These are phyloP conservation scores for Agrocybe praecox DNA, from an alignment of 768 basidiomycete species.

Conservation along the genomic window DNA sequence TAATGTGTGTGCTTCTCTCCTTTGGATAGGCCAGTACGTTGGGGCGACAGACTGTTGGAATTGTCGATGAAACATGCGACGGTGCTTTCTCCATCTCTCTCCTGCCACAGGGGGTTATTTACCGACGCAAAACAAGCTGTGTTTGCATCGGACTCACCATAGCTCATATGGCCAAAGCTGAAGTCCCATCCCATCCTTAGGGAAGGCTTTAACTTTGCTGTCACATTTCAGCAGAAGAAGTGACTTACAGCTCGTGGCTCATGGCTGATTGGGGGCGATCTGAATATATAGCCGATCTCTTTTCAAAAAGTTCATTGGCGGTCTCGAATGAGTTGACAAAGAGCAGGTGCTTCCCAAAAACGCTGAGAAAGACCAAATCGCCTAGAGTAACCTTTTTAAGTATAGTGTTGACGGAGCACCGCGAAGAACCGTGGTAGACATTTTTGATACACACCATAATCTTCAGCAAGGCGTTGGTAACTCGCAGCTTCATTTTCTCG, in stretches of 20 bases:
- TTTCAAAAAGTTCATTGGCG: constrained; percentile 58
- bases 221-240: neutral
- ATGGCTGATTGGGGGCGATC: constrained; percentile 49
- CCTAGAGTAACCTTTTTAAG: constrained; percentile 32
- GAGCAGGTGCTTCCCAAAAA: constrained; percentile 46
- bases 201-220: constrained; percentile 1
- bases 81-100: constrained; percentile 52
- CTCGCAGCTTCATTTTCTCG: constrained; percentile 36
- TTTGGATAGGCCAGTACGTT: constrained; percentile 46
- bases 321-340: constrained; percentile 44
- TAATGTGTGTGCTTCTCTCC: constrained; percentile 45
- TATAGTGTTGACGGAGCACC: neutral
- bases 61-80: constrained; percentile 53
- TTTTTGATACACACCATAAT: constrained; percentile 42
- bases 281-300: constrained; percentile 56
- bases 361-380: constrained; percentile 53
- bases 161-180: constrained; percentile 59
- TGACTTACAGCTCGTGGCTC: constrained; percentile 50
- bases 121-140: neutral
- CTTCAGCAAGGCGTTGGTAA: constrained; percentile 42
- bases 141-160: constrained; percentile 19
- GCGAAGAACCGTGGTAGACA: neutral
- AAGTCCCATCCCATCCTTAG: constrained; percentile 44
- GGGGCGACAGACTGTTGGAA: constrained; percentile 46
- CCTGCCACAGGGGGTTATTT: constrained; percentile 32